Conservation (phyloP, 2,329 filamentous ascomycete genomes). For the Clathrospora elynae region DNA sequence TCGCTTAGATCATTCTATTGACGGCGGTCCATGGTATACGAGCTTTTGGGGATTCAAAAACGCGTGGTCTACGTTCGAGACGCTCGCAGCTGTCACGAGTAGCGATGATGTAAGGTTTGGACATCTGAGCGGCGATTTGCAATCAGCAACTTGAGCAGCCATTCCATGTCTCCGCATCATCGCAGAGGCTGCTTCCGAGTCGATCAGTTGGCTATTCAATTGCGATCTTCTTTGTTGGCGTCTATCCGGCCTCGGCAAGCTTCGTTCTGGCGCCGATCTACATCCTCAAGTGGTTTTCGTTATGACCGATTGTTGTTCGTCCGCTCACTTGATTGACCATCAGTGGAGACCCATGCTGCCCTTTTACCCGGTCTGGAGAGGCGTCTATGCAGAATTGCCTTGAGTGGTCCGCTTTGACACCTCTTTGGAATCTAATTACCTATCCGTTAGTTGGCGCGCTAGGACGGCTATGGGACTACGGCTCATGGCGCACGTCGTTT, state of each 20-base stretch:
- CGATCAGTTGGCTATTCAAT: slow-evolving; percentile 27
- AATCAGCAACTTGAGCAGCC: slow-evolving; percentile 13
- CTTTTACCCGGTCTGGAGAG: slow-evolving; percentile 45
- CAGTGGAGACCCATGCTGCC: slow-evolving; percentile 29
- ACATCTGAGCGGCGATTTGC: slow-evolving; percentile 15
- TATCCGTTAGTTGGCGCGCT: slow-evolving; percentile 27
- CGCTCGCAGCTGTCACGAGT: slow-evolving; percentile 6
- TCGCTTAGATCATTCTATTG: slow-evolving; percentile 5
- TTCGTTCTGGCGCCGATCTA: slow-evolving; percentile 36
- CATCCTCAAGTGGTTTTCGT: slow-evolving; percentile 22
- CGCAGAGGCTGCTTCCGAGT: slow-evolving; percentile 14
- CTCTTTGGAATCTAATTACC: slow-evolving; percentile 39
- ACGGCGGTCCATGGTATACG: slow-evolving; percentile 8
- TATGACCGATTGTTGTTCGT: slow-evolving; percentile 32
- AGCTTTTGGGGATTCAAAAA: neutral
- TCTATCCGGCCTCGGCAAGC: slow-evolving; percentile 37
- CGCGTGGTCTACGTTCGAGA: neutral
- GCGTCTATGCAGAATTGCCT: slow-evolving; percentile 36
- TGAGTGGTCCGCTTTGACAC: slow-evolving; percentile 38
- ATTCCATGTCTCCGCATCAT: slow-evolving; percentile 27
- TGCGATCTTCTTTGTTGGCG: slow-evolving; percentile 30
- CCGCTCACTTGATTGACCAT: slow-evolving; percentile 32
- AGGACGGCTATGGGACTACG: slow-evolving; percentile 26
- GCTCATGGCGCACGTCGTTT: slow-evolving; percentile 43
- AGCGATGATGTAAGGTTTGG: slow-evolving; percentile 29